Conservation (phyloP, 768 basidiomycete species). For the Pleurotus eryngii region DNA sequence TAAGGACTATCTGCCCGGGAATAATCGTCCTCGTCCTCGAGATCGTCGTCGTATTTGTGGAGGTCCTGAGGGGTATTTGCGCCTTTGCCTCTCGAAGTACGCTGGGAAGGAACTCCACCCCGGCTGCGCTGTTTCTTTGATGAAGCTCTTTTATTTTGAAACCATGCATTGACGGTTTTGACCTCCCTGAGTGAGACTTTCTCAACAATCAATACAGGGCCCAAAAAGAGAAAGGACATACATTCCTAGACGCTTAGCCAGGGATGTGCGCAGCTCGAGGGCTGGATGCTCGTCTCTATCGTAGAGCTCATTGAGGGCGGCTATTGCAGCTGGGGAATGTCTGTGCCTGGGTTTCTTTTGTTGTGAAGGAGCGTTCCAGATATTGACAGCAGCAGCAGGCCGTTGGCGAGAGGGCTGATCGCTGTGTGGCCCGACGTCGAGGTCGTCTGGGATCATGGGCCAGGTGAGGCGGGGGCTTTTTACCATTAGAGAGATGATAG, state of each 20-base stretch:
- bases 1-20: conserved; percentile 28
- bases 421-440: conserved; percentile 13
- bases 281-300: conserved; percentile 75
- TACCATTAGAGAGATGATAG: background rate
- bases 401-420: conserved; percentile 25
- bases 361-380: conserved; percentile 25
- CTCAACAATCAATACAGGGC: conserved; percentile 14
- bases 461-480: conserved; percentile 2
- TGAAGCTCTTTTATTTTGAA: conserved; percentile 83
- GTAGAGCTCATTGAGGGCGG: conserved; percentile 75
- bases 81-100: conserved; percentile 21
- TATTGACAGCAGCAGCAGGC: conserved; percentile 7
- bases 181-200: conserved; percentile 53
- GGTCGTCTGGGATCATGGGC: background rate
- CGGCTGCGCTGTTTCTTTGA: conserved; percentile 64
- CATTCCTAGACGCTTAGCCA: conserved; percentile 77
- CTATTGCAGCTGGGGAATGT: conserved; percentile 68
- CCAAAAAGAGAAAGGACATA: conserved; percentile 34
- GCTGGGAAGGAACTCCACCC: conserved; percentile 23
- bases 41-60: conserved; percentile 40
- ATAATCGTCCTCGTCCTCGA: conserved; percentile 41
- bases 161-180: conserved; percentile 85
- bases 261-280: conserved; percentile 59
- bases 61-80: conserved; percentile 20
- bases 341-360: conserved; percentile 79